phyloP scores from a whole-genome alignment of 345 rosid genomes.

The Carallia brachiata region DNA sequence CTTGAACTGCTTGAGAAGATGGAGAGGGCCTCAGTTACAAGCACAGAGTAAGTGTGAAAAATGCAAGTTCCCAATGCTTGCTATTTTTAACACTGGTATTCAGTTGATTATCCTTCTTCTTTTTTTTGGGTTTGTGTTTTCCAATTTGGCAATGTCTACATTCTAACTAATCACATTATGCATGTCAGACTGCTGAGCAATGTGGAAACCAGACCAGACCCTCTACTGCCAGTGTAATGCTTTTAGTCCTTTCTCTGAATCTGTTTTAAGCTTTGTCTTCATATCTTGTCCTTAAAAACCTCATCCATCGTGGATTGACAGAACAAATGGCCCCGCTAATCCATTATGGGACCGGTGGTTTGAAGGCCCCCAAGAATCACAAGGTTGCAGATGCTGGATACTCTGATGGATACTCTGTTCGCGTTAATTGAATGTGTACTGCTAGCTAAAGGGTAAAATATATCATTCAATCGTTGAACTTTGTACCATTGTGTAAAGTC shows the following conservation, averaged over 20 bases:
- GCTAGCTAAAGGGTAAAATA: too few species aligned
- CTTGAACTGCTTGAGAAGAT: slow-evolving; percentile 69
- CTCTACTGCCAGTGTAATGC: slow-evolving; percentile 66
- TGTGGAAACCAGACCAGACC: slow-evolving; percentile 66
- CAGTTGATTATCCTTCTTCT: too few species aligned
- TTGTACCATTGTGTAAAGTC: too few species aligned
- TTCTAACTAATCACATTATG: not conserved
- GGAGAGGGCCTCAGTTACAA: slow-evolving; percentile 65
- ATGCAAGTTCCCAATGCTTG: too few species aligned
- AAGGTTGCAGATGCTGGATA: slow-evolving; percentile 72
- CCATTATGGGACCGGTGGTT: slow-evolving; percentile 93
- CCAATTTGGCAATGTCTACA: too few species aligned
- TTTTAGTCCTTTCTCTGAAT: not conserved
- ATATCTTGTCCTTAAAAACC: not conserved
- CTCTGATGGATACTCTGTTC: slow-evolving; percentile 30
- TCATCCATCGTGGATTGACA: slow-evolving; percentile 27
- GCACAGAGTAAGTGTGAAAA: slow-evolving; percentile 57
- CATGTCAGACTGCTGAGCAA: slow-evolving; percentile 49
- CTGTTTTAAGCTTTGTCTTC: not conserved
- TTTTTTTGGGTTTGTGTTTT: too few species aligned
- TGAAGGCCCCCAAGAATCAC: slow-evolving; percentile 58
- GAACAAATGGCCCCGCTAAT: slow-evolving; percentile 67
- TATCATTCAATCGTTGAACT: too few species aligned
- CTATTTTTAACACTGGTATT: too few species aligned
- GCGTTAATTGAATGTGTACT: too few species aligned